These are phyloP conservation scores for Boechera retrofracta DNA, from an alignment of 345 rosid genomes.

Conservation along the genomic window DNA sequence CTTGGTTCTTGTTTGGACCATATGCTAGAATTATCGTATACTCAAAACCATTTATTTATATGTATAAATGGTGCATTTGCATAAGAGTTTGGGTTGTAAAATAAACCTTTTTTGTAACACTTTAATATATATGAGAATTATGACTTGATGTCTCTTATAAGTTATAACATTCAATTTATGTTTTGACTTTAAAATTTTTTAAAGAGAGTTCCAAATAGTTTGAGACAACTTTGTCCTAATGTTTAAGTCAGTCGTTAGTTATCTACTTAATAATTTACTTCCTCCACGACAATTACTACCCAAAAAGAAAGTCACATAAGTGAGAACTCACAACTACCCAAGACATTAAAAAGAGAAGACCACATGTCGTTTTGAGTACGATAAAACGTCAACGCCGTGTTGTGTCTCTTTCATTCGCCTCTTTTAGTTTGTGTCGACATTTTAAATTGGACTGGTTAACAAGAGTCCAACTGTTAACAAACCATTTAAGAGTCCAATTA, in stretches of 20 bases:
- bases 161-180: not conserved
- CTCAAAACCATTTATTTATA: not conserved
- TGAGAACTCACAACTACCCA: not conserved
- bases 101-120: not conserved
- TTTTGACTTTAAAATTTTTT: not conserved
- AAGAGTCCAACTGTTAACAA: conserved; percentile 11
- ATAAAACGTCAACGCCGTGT: conserved; percentile 24
- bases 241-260: not conserved
- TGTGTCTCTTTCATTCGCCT: conserved; percentile 5
- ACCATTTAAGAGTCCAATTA: conserved; percentile 2
- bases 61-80: not conserved
- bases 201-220: conserved; percentile 4
- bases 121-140: not conserved
- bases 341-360: not conserved
- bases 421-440: not conserved
- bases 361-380: conserved; percentile 20
- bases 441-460: conserved; percentile 1
- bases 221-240: not conserved
- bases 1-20: conserved; percentile 9
- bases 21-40: conserved; percentile 9
- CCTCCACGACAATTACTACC: not conserved
- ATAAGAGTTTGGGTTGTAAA: not conserved
- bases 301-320: not conserved
- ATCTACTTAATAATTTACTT: not conserved
- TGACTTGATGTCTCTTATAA: not conserved